These are phyloP conservation scores for Beauveria pseudobassiana DNA, from an alignment of 2,329 filamentous ascomycete genomes.

Conservation along the genomic window DNA sequence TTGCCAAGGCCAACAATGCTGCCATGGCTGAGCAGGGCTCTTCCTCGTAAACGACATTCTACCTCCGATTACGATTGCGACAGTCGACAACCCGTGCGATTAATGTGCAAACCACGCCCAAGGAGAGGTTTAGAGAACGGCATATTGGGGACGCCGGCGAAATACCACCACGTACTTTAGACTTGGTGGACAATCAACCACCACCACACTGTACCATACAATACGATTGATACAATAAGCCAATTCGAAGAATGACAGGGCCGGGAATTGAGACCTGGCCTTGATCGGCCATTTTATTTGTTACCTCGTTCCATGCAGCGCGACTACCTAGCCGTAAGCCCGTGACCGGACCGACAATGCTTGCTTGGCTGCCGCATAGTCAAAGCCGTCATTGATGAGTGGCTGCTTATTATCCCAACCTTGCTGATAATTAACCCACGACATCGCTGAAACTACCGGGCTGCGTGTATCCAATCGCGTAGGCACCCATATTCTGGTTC, in stretches of 20 bases:
- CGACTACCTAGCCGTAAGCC: background rate
- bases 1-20: slow-evolving; percentile 50
- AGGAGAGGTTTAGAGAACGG: slow-evolving; percentile 5
- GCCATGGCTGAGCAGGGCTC: slow-evolving; percentile 31
- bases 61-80: background rate
- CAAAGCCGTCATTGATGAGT: background rate
- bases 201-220: slow-evolving; percentile 12
- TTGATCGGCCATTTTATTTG: background rate
- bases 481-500: background rate
- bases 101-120: background rate
- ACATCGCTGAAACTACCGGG: background rate
- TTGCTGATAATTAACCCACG: background rate
- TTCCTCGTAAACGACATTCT: slow-evolving; percentile 24
- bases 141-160: background rate
- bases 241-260: background rate
- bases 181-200: slow-evolving; percentile 1
- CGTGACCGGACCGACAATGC: background rate
- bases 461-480: background rate
- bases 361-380: background rate
- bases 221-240: slow-evolving; percentile 12
- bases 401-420: background rate
- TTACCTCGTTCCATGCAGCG: background rate
- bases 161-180: slow-evolving; percentile 12
- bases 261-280: background rate
- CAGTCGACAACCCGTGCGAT: slow-evolving; percentile 4